A percentile compares a stretch with the other conserved stretches of the same genome.
These are phyloP conservation scores for Aspergillus proliferans DNA, from an alignment of 2,329 filamentous ascomycete genomes.

Conservation along the genomic window DNA sequence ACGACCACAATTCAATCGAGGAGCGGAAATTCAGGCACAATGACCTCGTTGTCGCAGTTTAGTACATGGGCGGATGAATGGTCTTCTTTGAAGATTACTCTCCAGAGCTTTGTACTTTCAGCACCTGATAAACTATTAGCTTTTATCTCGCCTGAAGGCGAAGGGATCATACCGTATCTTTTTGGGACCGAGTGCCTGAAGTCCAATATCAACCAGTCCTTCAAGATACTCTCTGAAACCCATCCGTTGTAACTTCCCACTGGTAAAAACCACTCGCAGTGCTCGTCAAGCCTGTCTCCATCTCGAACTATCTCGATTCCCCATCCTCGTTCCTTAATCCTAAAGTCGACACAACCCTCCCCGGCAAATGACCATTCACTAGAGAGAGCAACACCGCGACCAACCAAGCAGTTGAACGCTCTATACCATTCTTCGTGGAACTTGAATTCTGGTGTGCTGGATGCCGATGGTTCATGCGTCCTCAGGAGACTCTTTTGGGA, in stretches of 20 bases:
- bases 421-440: background rate
- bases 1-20: background rate
- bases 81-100: background rate
- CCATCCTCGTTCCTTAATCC: background rate
- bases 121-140: background rate
- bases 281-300: background rate
- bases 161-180: background rate
- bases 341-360: background rate
- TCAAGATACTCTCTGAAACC: background rate
- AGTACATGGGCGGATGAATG: background rate
- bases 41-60: background rate
- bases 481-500: background rate
- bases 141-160: background rate
- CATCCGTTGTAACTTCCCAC: background rate
- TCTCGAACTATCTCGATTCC: background rate
- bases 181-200: background rate
- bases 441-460: background rate
- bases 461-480: background rate
- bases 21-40: background rate
- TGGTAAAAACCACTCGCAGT: background rate
- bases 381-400: background rate
- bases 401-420: background rate
- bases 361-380: background rate
- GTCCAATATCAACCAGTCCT: background rate
- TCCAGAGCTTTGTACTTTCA: background rate